Evolutionary conservation across 495 filamentous ascomycete species (phyloP), one percentile per base, ranked within the genome.

Genomic region (Mytilinidion resinicola): DNA sequence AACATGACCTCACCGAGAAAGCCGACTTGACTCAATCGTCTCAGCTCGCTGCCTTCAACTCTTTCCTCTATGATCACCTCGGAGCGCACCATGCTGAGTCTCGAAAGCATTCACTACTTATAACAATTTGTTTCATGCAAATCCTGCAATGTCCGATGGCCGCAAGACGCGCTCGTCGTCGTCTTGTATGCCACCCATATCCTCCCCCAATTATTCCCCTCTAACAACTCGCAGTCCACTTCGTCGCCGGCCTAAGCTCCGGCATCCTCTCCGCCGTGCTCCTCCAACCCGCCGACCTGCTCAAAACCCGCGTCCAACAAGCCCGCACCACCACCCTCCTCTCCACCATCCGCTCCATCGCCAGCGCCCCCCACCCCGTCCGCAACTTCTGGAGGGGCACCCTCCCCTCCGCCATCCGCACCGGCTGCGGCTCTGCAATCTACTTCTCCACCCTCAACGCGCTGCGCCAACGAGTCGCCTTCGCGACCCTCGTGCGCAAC

Each of bases 291-390:
- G 89, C 91, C 69, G 93, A 97, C 72, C 87, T 97, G 19, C 85
- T 98, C 72, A 98, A 98, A 76, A 98, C 87, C 38, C 90, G 95
- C 46, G 82, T 97, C 55, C 93, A 99, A 67, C 89, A 93, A 70
- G 80, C 81, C 3, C 58, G 51, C 71, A 75, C 76, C 56, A 79
- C 78, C 57, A 84, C 90, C 12, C 82, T 96, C 53, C 71, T 83
- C 64, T 73, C 77, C 33, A 87, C 88, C 11, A 69, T 96, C 66
- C 83, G 84, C 68, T 74, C 83, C 19, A 88, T 96, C 65, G 70
- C 80, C 65, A 71, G 70, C 61, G 81, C 77, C 41, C 81, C 79
- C 4, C 63, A 80, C 37, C 85, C 87, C 20, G 71, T 93, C 56
- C 79, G 82, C 42, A 78, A 81, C n/a, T 82, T 99, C 70, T 99